phyloP scores from a whole-genome alignment of 192 early-diverging fungal genomes.

The Rhizophagus clarus region DNA sequence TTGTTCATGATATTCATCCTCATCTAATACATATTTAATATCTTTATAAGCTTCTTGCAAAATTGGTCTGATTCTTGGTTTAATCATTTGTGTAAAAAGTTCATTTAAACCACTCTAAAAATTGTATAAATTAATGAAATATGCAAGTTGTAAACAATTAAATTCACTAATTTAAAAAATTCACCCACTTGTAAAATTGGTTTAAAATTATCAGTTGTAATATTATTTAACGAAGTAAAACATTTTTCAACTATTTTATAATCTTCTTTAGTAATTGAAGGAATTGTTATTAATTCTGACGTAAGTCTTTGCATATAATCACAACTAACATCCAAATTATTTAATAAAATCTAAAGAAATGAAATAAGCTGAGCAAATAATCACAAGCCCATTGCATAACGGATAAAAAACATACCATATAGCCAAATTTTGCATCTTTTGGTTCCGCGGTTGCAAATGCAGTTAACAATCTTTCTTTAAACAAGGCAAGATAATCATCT shows the following conservation, averaged over 20 bases:
- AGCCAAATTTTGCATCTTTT: conserved; percentile 58
- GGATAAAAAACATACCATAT: conserved; percentile 57
- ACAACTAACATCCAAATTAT: conserved; percentile 86
- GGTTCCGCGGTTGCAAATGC: conserved; percentile 56
- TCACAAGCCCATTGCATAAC: neutral
- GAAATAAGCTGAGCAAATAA: neutral
- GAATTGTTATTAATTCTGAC: conserved; percentile 52
- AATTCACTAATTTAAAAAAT: conserved; percentile 16
- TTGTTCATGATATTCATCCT: conserved; percentile 89
- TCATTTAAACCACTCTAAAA: conserved; percentile 69
- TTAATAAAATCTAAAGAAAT: conserved; percentile 62
- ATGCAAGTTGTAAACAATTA: neutral
- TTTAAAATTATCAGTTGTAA: conserved; percentile 60
- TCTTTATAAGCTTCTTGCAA: conserved; percentile 83
- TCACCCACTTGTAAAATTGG: conserved; percentile 61
- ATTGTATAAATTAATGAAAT: conserved; percentile 2
- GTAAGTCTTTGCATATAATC: conserved; percentile 78
- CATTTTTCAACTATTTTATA: conserved; percentile 58
- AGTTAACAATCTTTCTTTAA: conserved; percentile 60
- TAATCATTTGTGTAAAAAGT: conserved; percentile 74
- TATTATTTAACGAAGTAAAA: conserved; percentile 58
- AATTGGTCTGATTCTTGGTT: conserved; percentile 76
- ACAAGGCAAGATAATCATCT: conserved; percentile 63
- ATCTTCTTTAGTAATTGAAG: conserved; percentile 51
- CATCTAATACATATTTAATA: conserved; percentile 85